A percentile compares a stretch with the other conserved stretches of the same genome.
These are phyloP conservation scores for Ustilago vetiveriae DNA, from an alignment of 1,284 basidiomycete species.

Conservation along the genomic window DNA sequence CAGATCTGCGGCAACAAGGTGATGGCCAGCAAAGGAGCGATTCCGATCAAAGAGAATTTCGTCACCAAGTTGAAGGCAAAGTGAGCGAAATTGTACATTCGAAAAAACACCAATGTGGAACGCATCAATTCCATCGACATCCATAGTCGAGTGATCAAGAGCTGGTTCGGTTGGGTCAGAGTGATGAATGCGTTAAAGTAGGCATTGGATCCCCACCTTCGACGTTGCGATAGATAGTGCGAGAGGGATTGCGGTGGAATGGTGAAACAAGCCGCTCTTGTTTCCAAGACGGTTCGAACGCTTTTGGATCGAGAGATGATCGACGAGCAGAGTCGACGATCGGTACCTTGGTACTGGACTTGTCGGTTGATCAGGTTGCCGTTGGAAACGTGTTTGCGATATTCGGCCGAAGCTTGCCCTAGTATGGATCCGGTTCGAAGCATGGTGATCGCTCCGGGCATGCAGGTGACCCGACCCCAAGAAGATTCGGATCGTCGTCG, in stretches of 20 bases:
- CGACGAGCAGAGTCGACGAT: conserved; percentile 30
- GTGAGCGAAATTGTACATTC: conserved; percentile 31
- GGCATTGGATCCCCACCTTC: conserved; percentile 36
- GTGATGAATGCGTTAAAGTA: conserved; percentile 36
- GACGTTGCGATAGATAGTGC: conserved; percentile 36
- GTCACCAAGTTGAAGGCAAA: conserved; percentile 26
- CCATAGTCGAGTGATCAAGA: conserved; percentile 22
- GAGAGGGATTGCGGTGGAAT: conserved; percentile 29
- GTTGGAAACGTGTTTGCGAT: conserved; percentile 24
- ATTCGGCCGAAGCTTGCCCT: conserved; percentile 25
- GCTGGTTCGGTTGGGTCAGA: conserved; percentile 19
- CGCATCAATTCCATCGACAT: conserved; percentile 25
- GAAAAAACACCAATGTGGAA: conserved; percentile 27
- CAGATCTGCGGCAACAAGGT: conserved; percentile 35
- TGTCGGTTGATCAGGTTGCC: conserved; percentile 28
- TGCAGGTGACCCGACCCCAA: conserved; percentile 33
- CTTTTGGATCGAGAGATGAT: conserved; percentile 33
- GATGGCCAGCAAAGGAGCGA: conserved; percentile 24
- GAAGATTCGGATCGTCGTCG: conserved; percentile 23
- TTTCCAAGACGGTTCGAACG: conserved; percentile 33
- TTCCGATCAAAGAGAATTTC: conserved; percentile 17
- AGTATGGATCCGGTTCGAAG: conserved; percentile 25
- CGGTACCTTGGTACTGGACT: conserved; percentile 34
- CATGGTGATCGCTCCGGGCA: conserved; percentile 36
- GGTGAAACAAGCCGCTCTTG: conserved; percentile 31